A percentile compares a stretch with the other conserved stretches of the same genome.
These are phyloP conservation scores for Marasmius oreades DNA, from an alignment of 1,284 basidiomycete species.

Conservation along the genomic window DNA sequence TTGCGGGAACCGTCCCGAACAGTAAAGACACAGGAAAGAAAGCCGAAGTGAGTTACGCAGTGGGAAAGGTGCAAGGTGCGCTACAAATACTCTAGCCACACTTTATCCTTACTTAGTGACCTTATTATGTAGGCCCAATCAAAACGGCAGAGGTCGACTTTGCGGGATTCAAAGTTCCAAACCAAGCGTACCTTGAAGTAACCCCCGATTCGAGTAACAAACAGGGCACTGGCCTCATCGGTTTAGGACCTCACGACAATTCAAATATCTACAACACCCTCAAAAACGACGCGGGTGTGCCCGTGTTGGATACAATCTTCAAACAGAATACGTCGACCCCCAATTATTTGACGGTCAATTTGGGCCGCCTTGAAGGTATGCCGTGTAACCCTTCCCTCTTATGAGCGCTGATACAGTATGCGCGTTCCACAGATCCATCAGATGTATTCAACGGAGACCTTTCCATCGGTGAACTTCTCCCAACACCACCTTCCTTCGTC, in stretches of 20 bases:
- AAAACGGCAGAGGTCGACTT: conserved; percentile 51
- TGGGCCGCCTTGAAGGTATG: conserved; percentile 41
- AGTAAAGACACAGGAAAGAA: conserved; percentile 41
- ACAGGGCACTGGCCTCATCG: conserved; percentile 41
- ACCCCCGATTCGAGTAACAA: conserved; percentile 26
- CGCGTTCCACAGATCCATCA: conserved; percentile 28
- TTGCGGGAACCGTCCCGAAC: conserved; percentile 43
- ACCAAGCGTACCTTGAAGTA: conserved; percentile 57
- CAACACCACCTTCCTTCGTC: conserved; percentile 7
- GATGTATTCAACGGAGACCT: conserved; percentile 43
- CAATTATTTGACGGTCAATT: conserved; percentile 53
- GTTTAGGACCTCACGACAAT: conserved; percentile 47
- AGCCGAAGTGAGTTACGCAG: conserved; percentile 46
- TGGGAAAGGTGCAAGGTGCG: conserved; percentile 44
- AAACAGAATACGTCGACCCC: conserved; percentile 49
- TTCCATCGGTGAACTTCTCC: conserved; percentile 43
- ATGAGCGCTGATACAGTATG: not conserved
- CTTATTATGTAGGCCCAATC: conserved; percentile 39
- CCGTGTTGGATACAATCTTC: conserved; percentile 64
- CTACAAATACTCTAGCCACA: not conserved
- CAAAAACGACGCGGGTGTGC: conserved; percentile 30
- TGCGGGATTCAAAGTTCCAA: conserved; percentile 45
- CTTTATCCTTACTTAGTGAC: conserved; percentile 8
- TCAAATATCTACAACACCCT: conserved; percentile 36
- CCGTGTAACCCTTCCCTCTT: not conserved